A percentile compares a stretch with the other conserved stretches of the same genome.
phyloP scores from a whole-genome alignment of 2,329 filamentous ascomycete genomes.

The Bipolaris gigantea region DNA sequence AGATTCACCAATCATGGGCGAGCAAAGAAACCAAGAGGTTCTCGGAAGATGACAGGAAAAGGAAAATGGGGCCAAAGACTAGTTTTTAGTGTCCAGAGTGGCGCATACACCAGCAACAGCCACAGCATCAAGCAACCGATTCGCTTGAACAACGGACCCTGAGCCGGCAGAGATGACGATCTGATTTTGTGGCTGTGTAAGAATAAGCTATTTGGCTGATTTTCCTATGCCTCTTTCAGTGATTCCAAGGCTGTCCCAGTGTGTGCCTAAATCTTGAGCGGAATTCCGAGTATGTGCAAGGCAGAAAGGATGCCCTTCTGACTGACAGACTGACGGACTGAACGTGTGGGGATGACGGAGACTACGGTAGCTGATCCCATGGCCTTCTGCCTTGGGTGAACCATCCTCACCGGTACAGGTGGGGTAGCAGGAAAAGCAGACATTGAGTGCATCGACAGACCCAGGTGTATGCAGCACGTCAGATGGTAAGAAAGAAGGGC shows the following conservation, averaged over 20 bases:
- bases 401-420: conserved; percentile 39
- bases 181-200: neutral
- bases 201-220: conserved; percentile 8
- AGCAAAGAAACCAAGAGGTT: conserved; percentile 1
- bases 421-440: conserved; percentile 23
- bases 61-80: conserved; percentile 28
- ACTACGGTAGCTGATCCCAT: conserved; percentile 18
- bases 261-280: conserved; percentile 9
- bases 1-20: conserved; percentile 1
- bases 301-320: conserved; percentile 9
- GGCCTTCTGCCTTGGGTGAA: conserved; percentile 36
- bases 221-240: conserved; percentile 7
- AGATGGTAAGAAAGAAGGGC: conserved; percentile 22
- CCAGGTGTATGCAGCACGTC: conserved; percentile 24
- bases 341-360: conserved; percentile 4
- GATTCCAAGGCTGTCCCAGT: neutral
- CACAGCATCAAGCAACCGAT: neutral
- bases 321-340: conserved; percentile 18
- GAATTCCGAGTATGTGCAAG: conserved; percentile 14
- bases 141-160: neutral
- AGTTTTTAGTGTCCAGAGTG: conserved; percentile 19
- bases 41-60: conserved; percentile 16
- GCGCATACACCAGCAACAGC: conserved; percentile 12
- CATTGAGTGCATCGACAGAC: conserved; percentile 10
- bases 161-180: neutral